Evolutionary conservation across 352 stramenopile genomes (phyloP), one percentile per base, ranked within the genome.

Genomic region (Pythium phragmiticola): DNA sequence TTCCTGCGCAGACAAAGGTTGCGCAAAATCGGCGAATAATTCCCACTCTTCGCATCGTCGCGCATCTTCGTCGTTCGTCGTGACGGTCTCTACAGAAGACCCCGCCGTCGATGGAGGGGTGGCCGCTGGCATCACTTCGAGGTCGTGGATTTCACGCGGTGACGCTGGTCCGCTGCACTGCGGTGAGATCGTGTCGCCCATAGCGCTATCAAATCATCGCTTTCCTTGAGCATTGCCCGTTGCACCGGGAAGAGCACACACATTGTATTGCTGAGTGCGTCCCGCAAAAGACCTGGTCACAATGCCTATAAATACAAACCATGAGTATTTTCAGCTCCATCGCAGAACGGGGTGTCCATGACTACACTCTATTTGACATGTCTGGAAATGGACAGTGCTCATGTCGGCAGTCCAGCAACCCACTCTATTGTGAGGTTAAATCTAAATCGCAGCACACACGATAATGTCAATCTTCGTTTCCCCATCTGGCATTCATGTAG

Each of bases 21-120:
- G 39, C 1, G 55, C 66, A 47, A 23, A 60, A 3, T 72, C 39
- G 41, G 66, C 46, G 33, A 73, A 73, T 12, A 73, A 43, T 16
- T 73, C 66, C 66, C 66, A 73, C 36, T 69, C 66, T 14, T 73
- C 60, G 36, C 60, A 73, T 21, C 36, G 42, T 7, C 19, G 41
- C 2, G 66, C 66, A 33, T 73, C 60, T 54, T 61, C 66, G 21
- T 73, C 66, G 26, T 55, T 66, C 1, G 66, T 73, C 12, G 37
- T 51, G 55, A 73, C 42, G 3, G 66, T 73, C 12, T 72, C 66
- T 0, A 47, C 36, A 6, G 55, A 57, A 1, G 66, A 73, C 33
- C 41, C 51, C 2, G 66, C 66, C 26, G 66, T 49, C 14, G 48
- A 60, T 36, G 39, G 48, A 8, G 26, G 55, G 11, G 30, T 39